Evolutionary conservation across 805 yeast genomes (phyloP).

Genomic region (Nakazawaea molendinolei): DNA sequence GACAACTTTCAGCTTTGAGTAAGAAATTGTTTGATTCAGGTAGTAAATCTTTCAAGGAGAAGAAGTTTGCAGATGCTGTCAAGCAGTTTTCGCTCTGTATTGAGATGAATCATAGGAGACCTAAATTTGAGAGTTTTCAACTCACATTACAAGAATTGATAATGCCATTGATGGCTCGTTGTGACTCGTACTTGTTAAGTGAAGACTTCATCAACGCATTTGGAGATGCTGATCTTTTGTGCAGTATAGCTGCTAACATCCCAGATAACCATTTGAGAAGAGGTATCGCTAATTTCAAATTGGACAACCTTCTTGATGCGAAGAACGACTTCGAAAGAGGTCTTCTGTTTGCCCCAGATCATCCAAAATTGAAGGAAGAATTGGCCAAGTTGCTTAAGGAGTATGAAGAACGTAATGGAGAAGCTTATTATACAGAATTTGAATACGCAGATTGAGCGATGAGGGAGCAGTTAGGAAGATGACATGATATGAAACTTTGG

Average conservation of each 20-base stretch:
- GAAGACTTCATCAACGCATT: conserved; percentile 52
- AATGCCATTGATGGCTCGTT: conserved; percentile 60
- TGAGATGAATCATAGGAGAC: conserved; percentile 60
- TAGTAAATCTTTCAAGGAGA: conserved; percentile 45
- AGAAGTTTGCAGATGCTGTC: conserved; percentile 51
- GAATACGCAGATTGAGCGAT: conserved; percentile 3
- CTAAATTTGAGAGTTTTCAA: conserved; percentile 70
- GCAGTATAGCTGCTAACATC: conserved; percentile 48
- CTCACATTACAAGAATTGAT: conserved; percentile 63
- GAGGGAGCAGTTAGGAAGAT: too few relatives aligned
- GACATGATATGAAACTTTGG: too few relatives aligned
- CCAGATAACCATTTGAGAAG: conserved; percentile 71
- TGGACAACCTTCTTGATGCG: conserved; percentile 58
- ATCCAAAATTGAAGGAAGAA: conserved; percentile 42
- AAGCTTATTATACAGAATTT: conserved; percentile 17
- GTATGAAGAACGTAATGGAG: conserved; percentile 56
- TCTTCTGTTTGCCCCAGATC: conserved; percentile 50
- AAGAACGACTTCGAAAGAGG: conserved; percentile 70
- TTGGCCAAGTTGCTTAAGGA: conserved; percentile 38
- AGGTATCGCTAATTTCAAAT: conserved; percentile 54
- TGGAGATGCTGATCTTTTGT: conserved; percentile 62
- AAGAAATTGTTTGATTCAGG: conserved; percentile 63
- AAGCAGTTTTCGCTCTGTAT: conserved; percentile 61
- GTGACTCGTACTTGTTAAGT: conserved; percentile 58
- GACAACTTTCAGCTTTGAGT: conserved; percentile 49